These are phyloP conservation scores for Babesia bigemina DNA, from an alignment of 169 alveolate genomes.

Conservation along the genomic window DNA sequence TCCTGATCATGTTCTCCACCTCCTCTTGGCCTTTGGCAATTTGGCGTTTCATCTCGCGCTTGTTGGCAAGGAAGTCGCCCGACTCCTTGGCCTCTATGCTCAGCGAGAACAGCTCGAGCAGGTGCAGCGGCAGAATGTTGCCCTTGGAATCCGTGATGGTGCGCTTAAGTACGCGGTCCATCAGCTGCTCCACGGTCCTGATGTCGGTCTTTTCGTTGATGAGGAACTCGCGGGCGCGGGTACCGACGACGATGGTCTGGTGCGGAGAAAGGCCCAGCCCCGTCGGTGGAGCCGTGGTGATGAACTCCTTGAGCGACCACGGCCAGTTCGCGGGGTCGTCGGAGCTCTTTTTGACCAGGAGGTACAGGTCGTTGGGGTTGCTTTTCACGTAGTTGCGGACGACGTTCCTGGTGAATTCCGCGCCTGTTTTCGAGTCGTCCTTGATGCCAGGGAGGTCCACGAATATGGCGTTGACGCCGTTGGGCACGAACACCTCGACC, in stretches of 20 bases:
- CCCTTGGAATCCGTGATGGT: conserved; percentile 77
- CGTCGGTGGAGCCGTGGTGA: conserved; percentile 77
- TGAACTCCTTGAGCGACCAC: conserved; percentile 83
- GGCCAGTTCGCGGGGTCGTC: conserved; percentile 92
- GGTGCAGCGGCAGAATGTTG: conserved; percentile 78
- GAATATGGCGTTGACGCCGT: conserved; percentile 86
- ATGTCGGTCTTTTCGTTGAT: conserved; percentile 80
- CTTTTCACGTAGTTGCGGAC: conserved; percentile 84
- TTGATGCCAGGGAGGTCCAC: conserved; percentile 90
- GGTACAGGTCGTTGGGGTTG: conserved; percentile 87
- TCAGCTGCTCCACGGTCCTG: conserved; percentile 76
- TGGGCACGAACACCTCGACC: conserved; percentile 84
- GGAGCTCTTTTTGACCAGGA: conserved; percentile 85
- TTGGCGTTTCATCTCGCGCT: conserved; percentile 80
- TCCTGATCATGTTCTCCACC: conserved; percentile 72
- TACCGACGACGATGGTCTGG: conserved; percentile 88
- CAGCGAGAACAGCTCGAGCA: conserved; percentile 82
- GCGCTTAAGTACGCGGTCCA: conserved; percentile 81
- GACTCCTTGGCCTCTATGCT: conserved; percentile 83
- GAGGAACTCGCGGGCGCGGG: conserved; percentile 85
- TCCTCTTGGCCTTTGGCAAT: conserved; percentile 74
- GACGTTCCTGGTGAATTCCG: conserved; percentile 83
- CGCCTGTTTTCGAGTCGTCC: conserved; percentile 88
- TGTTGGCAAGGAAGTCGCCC: conserved; percentile 75
- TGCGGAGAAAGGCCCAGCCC: conserved; percentile 85